These are phyloP conservation scores for Calocera viscosa DNA, from an alignment of 768 basidiomycete genomes.

Conservation along the genomic window DNA sequence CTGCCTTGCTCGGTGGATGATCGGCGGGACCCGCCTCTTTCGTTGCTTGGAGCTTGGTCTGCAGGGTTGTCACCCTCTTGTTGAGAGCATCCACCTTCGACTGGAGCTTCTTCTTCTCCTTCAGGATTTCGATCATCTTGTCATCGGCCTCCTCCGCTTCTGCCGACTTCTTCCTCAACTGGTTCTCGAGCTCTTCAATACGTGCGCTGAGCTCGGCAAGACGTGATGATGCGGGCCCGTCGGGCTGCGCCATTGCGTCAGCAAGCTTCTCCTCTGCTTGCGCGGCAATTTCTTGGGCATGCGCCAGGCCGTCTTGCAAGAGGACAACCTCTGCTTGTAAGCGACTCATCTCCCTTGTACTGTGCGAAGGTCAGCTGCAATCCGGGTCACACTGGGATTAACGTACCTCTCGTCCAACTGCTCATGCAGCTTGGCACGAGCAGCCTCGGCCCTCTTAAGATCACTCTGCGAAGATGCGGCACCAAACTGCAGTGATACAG, in stretches of 20 bases:
- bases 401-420: not conserved
- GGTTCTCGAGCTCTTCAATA: not conserved
- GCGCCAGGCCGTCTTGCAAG: not conserved
- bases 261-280: not conserved
- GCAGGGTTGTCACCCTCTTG: not conserved
- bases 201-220: not conserved
- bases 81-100: not conserved
- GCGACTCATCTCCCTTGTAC: not conserved
- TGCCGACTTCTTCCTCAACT: not conserved
- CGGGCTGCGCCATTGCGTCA: not conserved
- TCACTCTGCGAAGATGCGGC: not conserved
- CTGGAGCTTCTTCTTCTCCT: not conserved
- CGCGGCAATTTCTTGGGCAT: not conserved
- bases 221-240: not conserved
- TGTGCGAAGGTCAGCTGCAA: not conserved
- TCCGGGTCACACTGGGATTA: not conserved
- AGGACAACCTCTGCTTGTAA: not conserved
- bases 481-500: not conserved
- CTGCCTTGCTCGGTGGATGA: not conserved
- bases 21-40: not conserved
- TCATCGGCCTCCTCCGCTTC: slow-evolving; percentile 1
- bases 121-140: not conserved
- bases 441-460: not conserved
- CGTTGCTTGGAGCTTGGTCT: not conserved
- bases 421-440: not conserved